These are phyloP conservation scores for Kluyveromyces sp. DNA, from an alignment of 1,139 yeast species.

Conservation along the genomic window DNA sequence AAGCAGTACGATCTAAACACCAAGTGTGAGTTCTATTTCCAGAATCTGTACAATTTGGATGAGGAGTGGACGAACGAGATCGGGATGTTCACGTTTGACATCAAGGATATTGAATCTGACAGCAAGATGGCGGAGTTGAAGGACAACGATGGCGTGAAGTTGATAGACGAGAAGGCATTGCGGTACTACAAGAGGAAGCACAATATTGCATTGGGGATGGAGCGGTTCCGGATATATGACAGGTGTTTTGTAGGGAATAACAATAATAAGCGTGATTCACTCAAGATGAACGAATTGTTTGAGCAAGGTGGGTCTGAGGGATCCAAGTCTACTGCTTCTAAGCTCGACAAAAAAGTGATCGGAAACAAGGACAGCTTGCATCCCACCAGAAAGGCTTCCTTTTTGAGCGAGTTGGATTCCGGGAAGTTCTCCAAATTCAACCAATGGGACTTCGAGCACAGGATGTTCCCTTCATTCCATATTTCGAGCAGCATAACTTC, in stretches of 20 bases:
- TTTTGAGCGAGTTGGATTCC: background rate
- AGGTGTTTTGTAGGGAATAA: constrained; percentile 9
- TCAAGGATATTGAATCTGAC: constrained; percentile 7
- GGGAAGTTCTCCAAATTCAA: constrained; percentile 2
- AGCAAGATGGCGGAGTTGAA: background rate
- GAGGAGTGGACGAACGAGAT: constrained; percentile 14
- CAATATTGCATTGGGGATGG: constrained; percentile 11
- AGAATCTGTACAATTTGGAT: constrained; percentile 12
- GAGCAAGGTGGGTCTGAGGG: background rate
- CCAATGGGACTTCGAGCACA: constrained; percentile 15
- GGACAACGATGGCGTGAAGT: constrained; percentile 6
- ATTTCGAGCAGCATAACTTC: constrained; percentile 9
- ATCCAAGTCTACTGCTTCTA: background rate
- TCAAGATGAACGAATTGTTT: constrained; percentile 4
- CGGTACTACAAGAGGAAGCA: constrained; percentile 6
- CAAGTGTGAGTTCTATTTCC: constrained; percentile 14
- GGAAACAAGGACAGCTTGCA: background rate
- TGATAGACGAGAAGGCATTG: constrained; percentile 7
- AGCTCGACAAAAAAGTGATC: background rate
- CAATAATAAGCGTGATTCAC: background rate
- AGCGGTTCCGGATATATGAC: constrained; percentile 15
- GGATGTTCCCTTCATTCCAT: constrained; percentile 14
- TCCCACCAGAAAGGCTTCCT: background rate
- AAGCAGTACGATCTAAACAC: constrained; percentile 7
- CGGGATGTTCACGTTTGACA: constrained; percentile 7